Evolutionary conservation across 2,329 filamentous ascomycete genomes (phyloP), one percentile per base, ranked within the genome.

Genomic region (Rhinocladiella mackenziei): DNA sequence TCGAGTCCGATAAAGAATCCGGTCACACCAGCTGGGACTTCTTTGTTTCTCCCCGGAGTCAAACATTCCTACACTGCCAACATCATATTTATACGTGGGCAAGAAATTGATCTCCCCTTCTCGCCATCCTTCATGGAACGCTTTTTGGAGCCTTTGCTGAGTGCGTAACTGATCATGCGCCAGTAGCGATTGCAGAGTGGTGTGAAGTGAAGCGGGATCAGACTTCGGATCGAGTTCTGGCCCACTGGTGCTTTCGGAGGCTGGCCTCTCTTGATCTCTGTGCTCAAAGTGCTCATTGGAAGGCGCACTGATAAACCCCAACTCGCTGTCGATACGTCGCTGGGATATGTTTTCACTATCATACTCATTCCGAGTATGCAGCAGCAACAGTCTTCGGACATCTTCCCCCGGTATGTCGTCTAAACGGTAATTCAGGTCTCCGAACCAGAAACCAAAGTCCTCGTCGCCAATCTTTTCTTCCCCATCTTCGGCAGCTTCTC

Each of bases 51-150:
- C 92, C 55, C 89, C 95, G 0, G 89, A 88, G 66, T 98, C 94
- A 62, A 96, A 98, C 20, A 89, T 77, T 2, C 86, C 86, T 22
- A 95, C 80, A 20, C 85, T 94, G n/a, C 92, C 92, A 19, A 95
- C 75, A 59, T 98, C 94, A 57, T 98, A 98, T 64, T 98, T 98
- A 66, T 98, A 98, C 0, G 92, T 94, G 1, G 92, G 92, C 11
- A 97, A 64, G 59, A 98, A 98, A 1, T 79, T 79, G 43, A 98
- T 89, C 1, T 80, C 74, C 0, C 89, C 92, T 71, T 98, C 92
- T 38, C 77, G 76, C 89, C 92, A 98, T 1, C 89, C 91, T 50
- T 95, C 86, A 48, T 94, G 80, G 51, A 98, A 94, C 0, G 82
- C 81, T 60, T 85, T 92, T n/a, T 80, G 77, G 28, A 79, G 69